These are phyloP conservation scores for Coniochaeta sp. DNA, from an alignment of 2,329 filamentous ascomycete genomes.

Conservation along the genomic window DNA sequence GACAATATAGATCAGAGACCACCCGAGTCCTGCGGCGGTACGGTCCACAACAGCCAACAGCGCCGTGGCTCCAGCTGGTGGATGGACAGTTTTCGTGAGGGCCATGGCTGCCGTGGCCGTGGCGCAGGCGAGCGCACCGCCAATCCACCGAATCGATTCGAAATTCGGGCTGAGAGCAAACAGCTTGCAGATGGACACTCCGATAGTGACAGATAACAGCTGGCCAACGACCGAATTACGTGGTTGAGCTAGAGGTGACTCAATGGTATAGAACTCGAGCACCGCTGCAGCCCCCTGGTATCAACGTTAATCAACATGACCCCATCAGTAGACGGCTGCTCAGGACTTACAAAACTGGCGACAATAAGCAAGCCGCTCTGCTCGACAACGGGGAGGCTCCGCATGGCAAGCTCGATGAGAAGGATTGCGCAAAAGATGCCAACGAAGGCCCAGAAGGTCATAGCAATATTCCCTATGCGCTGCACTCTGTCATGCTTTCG, in stretches of 20 bases:
- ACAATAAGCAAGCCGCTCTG: conserved; percentile 51
- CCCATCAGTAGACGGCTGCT: not conserved
- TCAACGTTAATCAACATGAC: not conserved
- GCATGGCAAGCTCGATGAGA: conserved; percentile 49
- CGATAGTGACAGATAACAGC: conserved; percentile 51
- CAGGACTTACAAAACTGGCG: conserved; percentile 57
- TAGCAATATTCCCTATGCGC: conserved; percentile 47
- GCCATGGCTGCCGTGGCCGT: conserved; percentile 57
- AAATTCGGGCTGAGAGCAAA: conserved; percentile 45
- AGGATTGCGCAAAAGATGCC: conserved; percentile 56
- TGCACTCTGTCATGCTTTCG: conserved; percentile 29
- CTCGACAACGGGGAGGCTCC: conserved; percentile 45
- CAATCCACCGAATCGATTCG: conserved; percentile 52
- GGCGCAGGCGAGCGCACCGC: conserved; percentile 58
- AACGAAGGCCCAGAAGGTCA: conserved; percentile 55
- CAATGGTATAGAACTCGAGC: conserved; percentile 65
- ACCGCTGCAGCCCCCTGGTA: conserved; percentile 64
- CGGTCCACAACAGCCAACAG: conserved; percentile 58
- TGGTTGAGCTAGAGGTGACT: conserved; percentile 66
- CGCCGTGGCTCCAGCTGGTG: conserved; percentile 67
- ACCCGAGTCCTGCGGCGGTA: conserved; percentile 50
- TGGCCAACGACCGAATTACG: conserved; percentile 64
- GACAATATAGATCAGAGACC: conserved; percentile 59
- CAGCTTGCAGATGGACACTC: conserved; percentile 56
- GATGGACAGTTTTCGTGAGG: conserved; percentile 64